These are phyloP conservation scores for Atkinsonella texensis DNA, from an alignment of 2,329 filamentous ascomycete genomes.

Conservation along the genomic window DNA sequence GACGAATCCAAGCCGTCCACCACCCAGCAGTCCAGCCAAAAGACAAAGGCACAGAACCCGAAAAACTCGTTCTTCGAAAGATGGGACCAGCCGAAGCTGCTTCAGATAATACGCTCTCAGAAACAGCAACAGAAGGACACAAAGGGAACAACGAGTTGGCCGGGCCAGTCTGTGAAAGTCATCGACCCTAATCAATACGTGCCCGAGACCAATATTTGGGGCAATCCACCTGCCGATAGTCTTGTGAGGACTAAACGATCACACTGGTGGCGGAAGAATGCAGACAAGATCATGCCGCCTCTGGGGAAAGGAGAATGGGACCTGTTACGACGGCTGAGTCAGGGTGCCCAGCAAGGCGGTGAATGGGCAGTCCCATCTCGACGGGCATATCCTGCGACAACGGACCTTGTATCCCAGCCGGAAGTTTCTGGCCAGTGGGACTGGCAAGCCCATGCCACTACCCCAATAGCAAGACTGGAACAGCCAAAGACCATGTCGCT, in stretches of 20 bases:
- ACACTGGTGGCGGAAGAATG: slow-evolving; percentile 34
- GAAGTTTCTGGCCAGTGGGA: slow-evolving; percentile 17
- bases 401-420: background rate
- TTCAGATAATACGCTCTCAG: slow-evolving; percentile 30
- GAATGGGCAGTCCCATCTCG: slow-evolving; percentile 27
- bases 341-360: slow-evolving; percentile 23
- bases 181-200: slow-evolving; percentile 24
- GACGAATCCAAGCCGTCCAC: background rate
- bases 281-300: slow-evolving; percentile 41
- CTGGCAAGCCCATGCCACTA: slow-evolving; percentile 31
- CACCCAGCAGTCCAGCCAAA: background rate
- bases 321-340: slow-evolving; percentile 32
- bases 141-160: slow-evolving; percentile 15
- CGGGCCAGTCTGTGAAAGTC: slow-evolving; percentile 12
- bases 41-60: background rate
- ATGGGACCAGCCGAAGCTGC: slow-evolving; percentile 37
- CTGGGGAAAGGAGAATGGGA: slow-evolving; percentile 44
- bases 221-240: slow-evolving; percentile 27
- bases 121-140: slow-evolving; percentile 17
- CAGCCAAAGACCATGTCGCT: slow-evolving; percentile 20
- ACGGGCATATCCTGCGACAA: slow-evolving; percentile 13
- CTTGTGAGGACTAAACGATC: slow-evolving; percentile 30
- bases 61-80: slow-evolving; percentile 29
- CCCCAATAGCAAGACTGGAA: slow-evolving; percentile 27
- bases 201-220: slow-evolving; percentile 37